Percentiles rank a stretch among this genome's conserved stretches.
Conservation (phyloP, 495 filamentous ascomycete species). For the Apodospora peruviana region DNA sequence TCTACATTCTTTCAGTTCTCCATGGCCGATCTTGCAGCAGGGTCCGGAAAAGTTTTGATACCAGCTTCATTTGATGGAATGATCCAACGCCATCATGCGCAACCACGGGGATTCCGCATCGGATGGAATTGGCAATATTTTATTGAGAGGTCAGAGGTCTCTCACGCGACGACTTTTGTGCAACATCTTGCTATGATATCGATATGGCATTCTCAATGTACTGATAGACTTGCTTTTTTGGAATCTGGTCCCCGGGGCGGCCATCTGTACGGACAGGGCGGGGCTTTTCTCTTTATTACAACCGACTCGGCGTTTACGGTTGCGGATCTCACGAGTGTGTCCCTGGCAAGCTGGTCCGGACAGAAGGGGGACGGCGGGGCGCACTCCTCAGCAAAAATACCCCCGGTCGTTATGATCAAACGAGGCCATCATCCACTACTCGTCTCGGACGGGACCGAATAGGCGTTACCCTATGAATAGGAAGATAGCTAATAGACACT, state of each 20-base stretch:
- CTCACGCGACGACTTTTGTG: conserved; percentile 18
- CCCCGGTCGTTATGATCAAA: conserved; percentile 14
- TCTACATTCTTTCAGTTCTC: conserved; percentile 22
- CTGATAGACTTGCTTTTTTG: conserved; percentile 23
- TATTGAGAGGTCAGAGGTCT: conserved; percentile 14
- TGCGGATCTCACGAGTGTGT: conserved; percentile 18
- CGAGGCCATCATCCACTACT: conserved; percentile 7
- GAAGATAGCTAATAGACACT: conserved; percentile 26
- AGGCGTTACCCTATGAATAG: conserved; percentile 17
- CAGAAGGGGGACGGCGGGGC: conserved; percentile 8
- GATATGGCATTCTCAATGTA: conserved; percentile 27
- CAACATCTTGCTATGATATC: conserved; percentile 27
- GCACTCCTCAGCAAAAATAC: conserved; percentile 12
- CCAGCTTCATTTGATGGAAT: conserved; percentile 32
- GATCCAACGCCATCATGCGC: conserved; percentile 28
- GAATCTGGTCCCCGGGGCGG: conserved; percentile 18
- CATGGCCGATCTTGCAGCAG: conserved; percentile 29
- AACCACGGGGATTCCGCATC: conserved; percentile 9
- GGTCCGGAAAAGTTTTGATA: conserved; percentile 48
- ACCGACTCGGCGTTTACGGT: conserved; percentile 25
- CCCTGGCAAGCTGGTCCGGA: conserved; percentile 5
- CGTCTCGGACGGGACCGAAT: conserved; percentile 11
- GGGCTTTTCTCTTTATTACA: conserved; percentile 9
- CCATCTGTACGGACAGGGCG: conserved; percentile 16
- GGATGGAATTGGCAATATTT: conserved; percentile 18